These are phyloP conservation scores for Trichomonas tenax DNA, from an alignment of 208 protist species.

Conservation along the genomic window DNA sequence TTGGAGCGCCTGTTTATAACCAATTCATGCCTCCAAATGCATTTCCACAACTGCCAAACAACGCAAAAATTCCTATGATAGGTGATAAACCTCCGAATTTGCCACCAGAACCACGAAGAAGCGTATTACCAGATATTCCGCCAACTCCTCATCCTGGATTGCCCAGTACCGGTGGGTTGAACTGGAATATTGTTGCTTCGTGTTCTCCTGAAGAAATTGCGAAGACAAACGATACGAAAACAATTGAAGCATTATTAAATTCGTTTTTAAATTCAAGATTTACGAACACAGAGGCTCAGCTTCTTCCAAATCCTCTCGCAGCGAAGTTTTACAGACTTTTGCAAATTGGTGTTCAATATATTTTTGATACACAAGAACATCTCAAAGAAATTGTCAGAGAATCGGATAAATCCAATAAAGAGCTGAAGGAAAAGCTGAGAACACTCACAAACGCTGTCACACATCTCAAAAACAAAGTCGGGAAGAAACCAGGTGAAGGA, in stretches of 20 bases:
- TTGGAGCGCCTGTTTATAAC: background rate
- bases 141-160: background rate
- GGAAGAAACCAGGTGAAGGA: background rate
- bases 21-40: background rate
- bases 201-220: background rate
- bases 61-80: background rate
- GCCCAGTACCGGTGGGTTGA: background rate
- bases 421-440: background rate
- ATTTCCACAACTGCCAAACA: background rate
- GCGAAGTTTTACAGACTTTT: background rate
- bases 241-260: background rate
- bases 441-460: background rate
- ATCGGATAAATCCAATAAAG: background rate
- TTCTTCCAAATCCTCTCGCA: background rate
- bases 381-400: background rate
- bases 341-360: conserved; percentile 4
- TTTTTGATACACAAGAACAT: background rate
- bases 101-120: background rate
- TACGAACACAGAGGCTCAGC: background rate
- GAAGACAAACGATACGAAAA: background rate
- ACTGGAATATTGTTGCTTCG: background rate
- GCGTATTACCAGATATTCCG: background rate
- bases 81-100: background rate
- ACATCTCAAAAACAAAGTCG: background rate
- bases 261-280: background rate